phyloP scores from a whole-genome alignment of 2,329 filamentous ascomycete species.

The Endothia cerciana region DNA sequence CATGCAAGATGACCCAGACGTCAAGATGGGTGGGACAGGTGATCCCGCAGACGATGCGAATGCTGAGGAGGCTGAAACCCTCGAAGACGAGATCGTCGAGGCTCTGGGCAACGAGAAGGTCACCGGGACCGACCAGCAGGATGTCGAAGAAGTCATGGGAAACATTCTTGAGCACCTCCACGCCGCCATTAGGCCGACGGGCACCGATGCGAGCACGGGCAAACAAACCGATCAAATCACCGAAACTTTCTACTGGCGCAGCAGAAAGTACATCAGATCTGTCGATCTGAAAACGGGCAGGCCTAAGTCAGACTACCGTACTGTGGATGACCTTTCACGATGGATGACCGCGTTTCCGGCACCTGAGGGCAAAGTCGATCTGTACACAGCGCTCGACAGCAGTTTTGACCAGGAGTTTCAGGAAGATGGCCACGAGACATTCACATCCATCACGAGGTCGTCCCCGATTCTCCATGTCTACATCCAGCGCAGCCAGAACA shows the following conservation, averaged over 20 bases:
- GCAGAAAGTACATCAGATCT: slow-evolving; percentile 55
- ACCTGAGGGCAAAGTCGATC: slow-evolving; percentile 55
- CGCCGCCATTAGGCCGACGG: slow-evolving; percentile 78
- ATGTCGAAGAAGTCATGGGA: slow-evolving; percentile 94
- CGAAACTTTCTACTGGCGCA: slow-evolving; percentile 67
- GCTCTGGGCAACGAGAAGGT: slow-evolving; percentile 51
- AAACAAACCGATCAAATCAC: slow-evolving; percentile 84
- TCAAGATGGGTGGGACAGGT: slow-evolving; percentile 32
- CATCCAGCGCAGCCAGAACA: slow-evolving; percentile 80
- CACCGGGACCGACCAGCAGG: slow-evolving; percentile 75
- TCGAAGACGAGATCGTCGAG: slow-evolving; percentile 51
- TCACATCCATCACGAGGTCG: slow-evolving; percentile 73
- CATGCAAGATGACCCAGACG: slow-evolving; percentile 18
- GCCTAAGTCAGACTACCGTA: slow-evolving; percentile 46
- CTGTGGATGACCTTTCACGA: slow-evolving; percentile 59
- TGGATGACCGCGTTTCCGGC: slow-evolving; percentile 65
- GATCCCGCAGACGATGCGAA: slow-evolving; percentile 32
- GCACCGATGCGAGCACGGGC: slow-evolving; percentile 61
- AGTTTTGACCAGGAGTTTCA: slow-evolving; percentile 82
- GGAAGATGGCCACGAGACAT: slow-evolving; percentile 66
- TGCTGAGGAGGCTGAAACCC: slow-evolving; percentile 35
- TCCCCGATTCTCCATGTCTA: slow-evolving; percentile 89
- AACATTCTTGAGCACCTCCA: slow-evolving; percentile 91
- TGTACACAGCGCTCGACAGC: slow-evolving; percentile 84
- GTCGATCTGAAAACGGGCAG: slow-evolving; percentile 53